Evolutionary conservation across 2,329 filamentous ascomycete genomes (phyloP).

Genomic region (Neobulgaria alba): DNA sequence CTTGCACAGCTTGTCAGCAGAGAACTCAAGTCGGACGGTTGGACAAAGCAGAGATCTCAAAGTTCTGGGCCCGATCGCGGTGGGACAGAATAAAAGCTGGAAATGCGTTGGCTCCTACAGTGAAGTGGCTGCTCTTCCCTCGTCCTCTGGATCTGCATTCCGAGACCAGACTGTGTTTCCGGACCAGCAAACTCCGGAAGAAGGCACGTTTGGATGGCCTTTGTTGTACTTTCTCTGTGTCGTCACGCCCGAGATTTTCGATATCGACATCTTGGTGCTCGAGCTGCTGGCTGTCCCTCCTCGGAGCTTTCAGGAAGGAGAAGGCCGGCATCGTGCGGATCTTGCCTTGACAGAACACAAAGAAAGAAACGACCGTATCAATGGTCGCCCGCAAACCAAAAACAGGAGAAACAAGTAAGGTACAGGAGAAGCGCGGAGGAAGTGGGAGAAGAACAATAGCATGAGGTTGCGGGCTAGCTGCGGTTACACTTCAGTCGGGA

Average conservation of each 20-base stretch:
- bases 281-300: slow-evolving; percentile 13
- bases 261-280: not conserved
- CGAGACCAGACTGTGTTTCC: slow-evolving; percentile 16
- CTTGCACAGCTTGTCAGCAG: slow-evolving; percentile 4
- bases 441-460: not conserved
- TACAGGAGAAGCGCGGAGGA: not conserved
- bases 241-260: slow-evolving; percentile 3
- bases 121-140: slow-evolving; percentile 14
- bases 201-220: slow-evolving; percentile 29
- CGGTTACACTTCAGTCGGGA: too few species aligned
- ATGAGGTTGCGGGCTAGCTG: not conserved
- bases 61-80: slow-evolving; percentile 1
- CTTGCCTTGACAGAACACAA: slow-evolving; percentile 1
- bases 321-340: slow-evolving; percentile 24
- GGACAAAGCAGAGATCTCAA: not conserved
- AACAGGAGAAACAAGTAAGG: too few species aligned
- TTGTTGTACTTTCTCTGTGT: slow-evolving; percentile 21
- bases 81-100: not conserved
- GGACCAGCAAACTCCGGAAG: slow-evolving; percentile 25
- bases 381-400: too few species aligned
- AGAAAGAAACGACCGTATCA: slow-evolving; percentile 3
- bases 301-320: slow-evolving; percentile 21
- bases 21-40: not conserved
- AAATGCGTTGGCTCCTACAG: slow-evolving; percentile 7
- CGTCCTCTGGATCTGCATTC: slow-evolving; percentile 11